These are phyloP conservation scores for Ascochyta rabiei DNA, from an alignment of 2,329 filamentous ascomycete genomes.

Conservation along the genomic window DNA sequence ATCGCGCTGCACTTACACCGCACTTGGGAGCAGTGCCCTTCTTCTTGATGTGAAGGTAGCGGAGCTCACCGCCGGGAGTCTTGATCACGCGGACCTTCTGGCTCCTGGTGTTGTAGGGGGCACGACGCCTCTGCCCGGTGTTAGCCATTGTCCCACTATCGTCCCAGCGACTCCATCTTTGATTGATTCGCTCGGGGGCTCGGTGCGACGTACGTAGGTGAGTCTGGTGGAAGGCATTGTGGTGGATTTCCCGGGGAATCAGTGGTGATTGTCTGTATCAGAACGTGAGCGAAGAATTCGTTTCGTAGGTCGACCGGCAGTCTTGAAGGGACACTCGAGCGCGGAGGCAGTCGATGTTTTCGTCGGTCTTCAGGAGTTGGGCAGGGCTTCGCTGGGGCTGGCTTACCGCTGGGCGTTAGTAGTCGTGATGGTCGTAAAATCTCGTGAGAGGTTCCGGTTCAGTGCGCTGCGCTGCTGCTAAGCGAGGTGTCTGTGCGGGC, in stretches of 20 bases:
- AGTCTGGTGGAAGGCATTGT: conserved; percentile 62
- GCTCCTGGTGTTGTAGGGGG: conserved; percentile 92
- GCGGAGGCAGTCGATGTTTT: conserved; percentile 9
- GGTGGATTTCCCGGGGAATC: conserved; percentile 48
- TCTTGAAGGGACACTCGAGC: conserved; percentile 5
- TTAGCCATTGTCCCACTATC: conserved; percentile 31
- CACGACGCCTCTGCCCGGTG: conserved; percentile 59
- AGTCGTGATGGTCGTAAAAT: conserved; percentile 32
- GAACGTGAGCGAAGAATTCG: conserved; percentile 34
- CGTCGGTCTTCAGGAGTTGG: conserved; percentile 12
- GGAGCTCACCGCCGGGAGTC: conserved; percentile 94
- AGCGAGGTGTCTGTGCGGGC: conserved; percentile 1
- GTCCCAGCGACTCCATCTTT: conserved; percentile 16
- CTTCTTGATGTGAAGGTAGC: conserved; percentile 99
- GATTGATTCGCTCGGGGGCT: conserved; percentile 11
- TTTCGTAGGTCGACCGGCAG: conserved; percentile 6
- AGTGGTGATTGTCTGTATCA: conserved; percentile 38
- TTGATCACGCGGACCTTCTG: conserved; percentile 81
- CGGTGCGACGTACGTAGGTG: conserved; percentile 59
- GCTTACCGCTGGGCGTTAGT: conserved; percentile 45
- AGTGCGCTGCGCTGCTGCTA: conserved; percentile 13
- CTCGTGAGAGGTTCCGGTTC: background rate
- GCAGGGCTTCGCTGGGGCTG: conserved; percentile 22
- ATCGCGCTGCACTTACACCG: conserved; percentile 42
- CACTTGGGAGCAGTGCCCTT: conserved; percentile 97